Evolutionary conservation across 2,329 filamentous ascomycete species (phyloP).

Genomic region (Exophiala sp.): DNA sequence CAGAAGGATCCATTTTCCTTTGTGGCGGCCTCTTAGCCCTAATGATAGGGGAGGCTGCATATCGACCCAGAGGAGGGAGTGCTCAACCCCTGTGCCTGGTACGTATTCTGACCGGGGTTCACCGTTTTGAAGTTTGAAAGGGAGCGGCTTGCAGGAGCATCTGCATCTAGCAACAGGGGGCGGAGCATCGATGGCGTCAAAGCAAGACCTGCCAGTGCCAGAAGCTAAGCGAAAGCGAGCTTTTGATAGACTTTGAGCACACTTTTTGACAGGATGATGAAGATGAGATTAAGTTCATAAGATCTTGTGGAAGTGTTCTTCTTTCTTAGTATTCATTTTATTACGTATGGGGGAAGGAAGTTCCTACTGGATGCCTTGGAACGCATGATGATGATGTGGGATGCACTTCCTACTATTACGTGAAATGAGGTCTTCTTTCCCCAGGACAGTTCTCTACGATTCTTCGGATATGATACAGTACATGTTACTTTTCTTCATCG

Average conservation of each 20-base stretch:
- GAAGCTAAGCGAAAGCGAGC: neutral
- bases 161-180: neutral
- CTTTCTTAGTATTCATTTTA: conserved; percentile 5
- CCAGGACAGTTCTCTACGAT: too few relatives aligned
- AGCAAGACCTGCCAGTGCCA: neutral
- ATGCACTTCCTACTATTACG: too few relatives aligned
- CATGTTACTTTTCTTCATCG: too few relatives aligned
- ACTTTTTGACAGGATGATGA: conserved; percentile 3
- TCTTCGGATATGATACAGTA: too few relatives aligned
- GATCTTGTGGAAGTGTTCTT: conserved; percentile 17
- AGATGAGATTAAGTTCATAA: conserved; percentile 16
- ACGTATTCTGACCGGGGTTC: neutral
- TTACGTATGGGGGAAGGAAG: neutral
- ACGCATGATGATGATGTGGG: too few relatives aligned
- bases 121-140: neutral
- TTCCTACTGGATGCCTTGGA: neutral
- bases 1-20: neutral
- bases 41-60: conserved; percentile 1
- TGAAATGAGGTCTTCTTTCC: too few relatives aligned
- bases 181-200: neutral
- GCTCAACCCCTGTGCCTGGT: neutral
- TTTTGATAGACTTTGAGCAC: neutral
- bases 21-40: neutral
- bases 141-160: neutral
- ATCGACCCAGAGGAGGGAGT: neutral